phyloP scores from a whole-genome alignment of 2,329 filamentous ascomycete species.

The Penicillium psychrosexuale region DNA sequence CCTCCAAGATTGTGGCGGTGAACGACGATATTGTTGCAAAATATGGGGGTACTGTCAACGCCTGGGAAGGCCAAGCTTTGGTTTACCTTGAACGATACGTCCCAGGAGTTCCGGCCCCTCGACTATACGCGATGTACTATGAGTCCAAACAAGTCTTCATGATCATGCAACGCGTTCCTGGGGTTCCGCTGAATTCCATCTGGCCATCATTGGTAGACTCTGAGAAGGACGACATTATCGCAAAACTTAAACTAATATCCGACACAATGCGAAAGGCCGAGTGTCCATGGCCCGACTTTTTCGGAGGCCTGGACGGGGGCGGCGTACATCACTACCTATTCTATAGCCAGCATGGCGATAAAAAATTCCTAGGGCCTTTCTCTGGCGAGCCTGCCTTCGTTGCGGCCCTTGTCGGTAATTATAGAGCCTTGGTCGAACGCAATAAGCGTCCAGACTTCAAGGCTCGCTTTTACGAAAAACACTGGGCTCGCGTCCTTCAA shows the following conservation, averaged over 20 bases:
- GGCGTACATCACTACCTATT: conserved; percentile 28
- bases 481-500: conserved; percentile 24
- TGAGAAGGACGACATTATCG: conserved; percentile 29
- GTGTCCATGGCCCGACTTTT: conserved; percentile 29
- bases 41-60: conserved; percentile 18
- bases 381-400: conserved; percentile 25
- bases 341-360: conserved; percentile 16
- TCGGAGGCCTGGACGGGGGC: conserved; percentile 24
- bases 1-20: conserved; percentile 25
- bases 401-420: conserved; percentile 26
- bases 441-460: conserved; percentile 27
- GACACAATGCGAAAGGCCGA: conserved; percentile 20
- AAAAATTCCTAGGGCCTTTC: conserved; percentile 25
- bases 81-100: conserved; percentile 29
- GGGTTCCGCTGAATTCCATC: conserved; percentile 20
- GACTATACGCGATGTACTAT: conserved; percentile 32
- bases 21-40: conserved; percentile 28
- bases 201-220: conserved; percentile 24
- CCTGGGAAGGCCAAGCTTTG: conserved; percentile 19
- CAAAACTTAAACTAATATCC: conserved; percentile 24
- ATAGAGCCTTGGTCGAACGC: conserved; percentile 17
- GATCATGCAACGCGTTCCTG: conserved; percentile 28
- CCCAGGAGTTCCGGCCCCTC: conserved; percentile 27
- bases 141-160: conserved; percentile 24
- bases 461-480: conserved; percentile 28